phyloP scores from a whole-genome alignment of 75 land plant genomes.

The Azolla pinnata region DNA sequence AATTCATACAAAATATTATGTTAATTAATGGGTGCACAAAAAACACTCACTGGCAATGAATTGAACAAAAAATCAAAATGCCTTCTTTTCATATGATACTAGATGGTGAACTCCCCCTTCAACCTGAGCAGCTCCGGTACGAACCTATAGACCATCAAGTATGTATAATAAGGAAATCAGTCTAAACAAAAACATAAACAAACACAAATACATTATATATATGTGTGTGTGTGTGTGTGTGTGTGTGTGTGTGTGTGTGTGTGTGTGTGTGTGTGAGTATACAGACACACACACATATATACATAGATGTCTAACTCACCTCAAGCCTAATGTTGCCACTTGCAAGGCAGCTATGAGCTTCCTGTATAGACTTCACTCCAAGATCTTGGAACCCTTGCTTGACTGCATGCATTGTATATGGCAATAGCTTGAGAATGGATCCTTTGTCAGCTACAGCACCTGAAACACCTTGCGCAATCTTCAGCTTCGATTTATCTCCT shows the following conservation, averaged over 20 bases:
- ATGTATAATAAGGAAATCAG: neutral
- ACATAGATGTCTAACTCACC: conserved; percentile 26
- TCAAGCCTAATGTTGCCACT: conserved; percentile 60
- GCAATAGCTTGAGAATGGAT: conserved; percentile 66
- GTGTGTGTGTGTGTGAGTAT: too few relatives aligned
- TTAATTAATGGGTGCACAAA: too few relatives aligned
- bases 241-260: too few relatives aligned
- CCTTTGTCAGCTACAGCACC: conserved; percentile 93
- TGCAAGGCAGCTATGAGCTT: conserved; percentile 58
- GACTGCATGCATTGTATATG: conserved; percentile 96
- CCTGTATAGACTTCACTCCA: conserved; percentile 56
- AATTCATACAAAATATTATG: too few relatives aligned
- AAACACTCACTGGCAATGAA: too few relatives aligned
- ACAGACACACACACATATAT: neutral
- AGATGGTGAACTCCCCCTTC: conserved; percentile 89
- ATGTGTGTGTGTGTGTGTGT: too few relatives aligned
- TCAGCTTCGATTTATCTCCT: conserved; percentile 76
- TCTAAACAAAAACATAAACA: neutral
- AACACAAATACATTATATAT: neutral
- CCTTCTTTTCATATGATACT: conserved; percentile 77
- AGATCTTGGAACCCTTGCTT: conserved; percentile 97
- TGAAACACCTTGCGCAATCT: conserved; percentile 97
- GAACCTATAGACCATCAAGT: conserved; percentile 36
- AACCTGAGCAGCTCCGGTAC: conserved; percentile 89
- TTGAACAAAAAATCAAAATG: conserved; percentile 54